phyloP scores from a whole-genome alignment of 768 basidiomycete species.

The Lenzites betulinus region DNA sequence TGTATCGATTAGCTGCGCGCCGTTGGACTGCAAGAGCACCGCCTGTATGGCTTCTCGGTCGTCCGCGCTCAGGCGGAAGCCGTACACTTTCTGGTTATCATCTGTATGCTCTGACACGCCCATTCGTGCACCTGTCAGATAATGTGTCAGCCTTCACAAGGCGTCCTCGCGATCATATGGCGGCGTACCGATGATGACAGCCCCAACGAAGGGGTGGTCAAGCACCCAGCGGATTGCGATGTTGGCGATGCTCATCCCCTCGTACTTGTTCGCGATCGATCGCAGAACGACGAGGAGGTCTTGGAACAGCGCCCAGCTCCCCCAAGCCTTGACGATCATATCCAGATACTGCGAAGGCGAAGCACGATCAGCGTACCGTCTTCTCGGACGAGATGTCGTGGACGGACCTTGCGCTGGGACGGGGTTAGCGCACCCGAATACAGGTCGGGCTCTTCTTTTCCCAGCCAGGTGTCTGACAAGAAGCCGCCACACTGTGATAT shows the following conservation, averaged over 20 bases:
- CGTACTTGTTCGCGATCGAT: constrained; percentile 66
- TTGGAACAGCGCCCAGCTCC: constrained; percentile 77
- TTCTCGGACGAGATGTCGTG: not conserved
- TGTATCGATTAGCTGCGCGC: constrained; percentile 58
- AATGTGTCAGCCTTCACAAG: not conserved
- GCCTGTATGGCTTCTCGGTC: constrained; percentile 66
- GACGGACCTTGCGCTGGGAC: constrained; percentile 75
- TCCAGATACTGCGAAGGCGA: constrained; percentile 65
- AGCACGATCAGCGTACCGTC: not conserved
- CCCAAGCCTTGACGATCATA: constrained; percentile 80
- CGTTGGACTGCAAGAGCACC: constrained; percentile 63
- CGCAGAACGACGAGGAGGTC: constrained; percentile 58
- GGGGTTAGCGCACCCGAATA: constrained; percentile 72
- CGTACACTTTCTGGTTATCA: constrained; percentile 67
- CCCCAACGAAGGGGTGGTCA: constrained; percentile 75
- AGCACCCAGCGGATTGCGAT: constrained; percentile 83
- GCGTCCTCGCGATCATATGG: not conserved
- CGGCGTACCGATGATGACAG: constrained; percentile 70
- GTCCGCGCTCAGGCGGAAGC: constrained; percentile 52
- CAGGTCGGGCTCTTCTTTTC: constrained; percentile 64
- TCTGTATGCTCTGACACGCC: constrained; percentile 74
- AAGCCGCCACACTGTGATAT: constrained; percentile 77
- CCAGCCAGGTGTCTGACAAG: constrained; percentile 75
- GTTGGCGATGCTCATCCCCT: constrained; percentile 69
- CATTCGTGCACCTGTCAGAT: constrained; percentile 59